These are phyloP conservation scores for Zarea fungicola DNA, from an alignment of 2,329 filamentous ascomycete species.

Conservation along the genomic window DNA sequence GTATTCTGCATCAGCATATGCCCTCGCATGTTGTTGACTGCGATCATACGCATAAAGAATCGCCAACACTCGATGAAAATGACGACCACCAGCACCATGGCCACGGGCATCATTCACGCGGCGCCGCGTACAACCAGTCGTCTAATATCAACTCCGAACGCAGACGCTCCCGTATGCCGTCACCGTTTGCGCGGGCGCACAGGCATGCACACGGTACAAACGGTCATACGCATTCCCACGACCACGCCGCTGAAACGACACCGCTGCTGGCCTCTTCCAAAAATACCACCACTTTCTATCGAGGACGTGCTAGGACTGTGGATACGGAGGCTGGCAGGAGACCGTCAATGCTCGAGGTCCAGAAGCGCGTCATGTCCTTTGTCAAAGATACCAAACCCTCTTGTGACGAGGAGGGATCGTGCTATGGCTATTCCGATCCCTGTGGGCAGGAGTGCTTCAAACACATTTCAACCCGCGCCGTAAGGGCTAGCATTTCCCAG, in stretches of 20 bases:
- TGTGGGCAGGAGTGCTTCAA: constrained; percentile 63
- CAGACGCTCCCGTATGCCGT: constrained; percentile 23
- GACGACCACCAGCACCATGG: constrained; percentile 5
- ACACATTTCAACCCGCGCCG: constrained; percentile 40
- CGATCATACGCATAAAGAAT: constrained; percentile 65
- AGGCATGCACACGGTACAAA: constrained; percentile 19
- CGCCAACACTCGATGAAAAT: constrained; percentile 26
- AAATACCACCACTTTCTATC: constrained; percentile 19
- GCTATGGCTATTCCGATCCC: constrained; percentile 60
- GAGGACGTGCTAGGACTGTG: constrained; percentile 21
- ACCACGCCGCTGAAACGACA: constrained; percentile 38
- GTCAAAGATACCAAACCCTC: constrained; percentile 59
- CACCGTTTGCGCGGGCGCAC: constrained; percentile 18
- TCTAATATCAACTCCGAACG: constrained; percentile 9
- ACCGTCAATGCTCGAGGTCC: constrained; percentile 50
- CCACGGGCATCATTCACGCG: neutral
- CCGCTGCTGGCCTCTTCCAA: constrained; percentile 38
- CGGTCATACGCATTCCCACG: constrained; percentile 15
- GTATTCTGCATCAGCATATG: constrained; percentile 66
- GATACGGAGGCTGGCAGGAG: constrained; percentile 34
- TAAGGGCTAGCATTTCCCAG: constrained; percentile 26
- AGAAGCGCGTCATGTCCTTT: constrained; percentile 56
- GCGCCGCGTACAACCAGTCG: neutral
- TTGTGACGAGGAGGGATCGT: constrained; percentile 56
- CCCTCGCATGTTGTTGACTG: constrained; percentile 78